phyloP scores from a whole-genome alignment of 83 land plant genomes.

The Diphasiastrum complanatum region DNA sequence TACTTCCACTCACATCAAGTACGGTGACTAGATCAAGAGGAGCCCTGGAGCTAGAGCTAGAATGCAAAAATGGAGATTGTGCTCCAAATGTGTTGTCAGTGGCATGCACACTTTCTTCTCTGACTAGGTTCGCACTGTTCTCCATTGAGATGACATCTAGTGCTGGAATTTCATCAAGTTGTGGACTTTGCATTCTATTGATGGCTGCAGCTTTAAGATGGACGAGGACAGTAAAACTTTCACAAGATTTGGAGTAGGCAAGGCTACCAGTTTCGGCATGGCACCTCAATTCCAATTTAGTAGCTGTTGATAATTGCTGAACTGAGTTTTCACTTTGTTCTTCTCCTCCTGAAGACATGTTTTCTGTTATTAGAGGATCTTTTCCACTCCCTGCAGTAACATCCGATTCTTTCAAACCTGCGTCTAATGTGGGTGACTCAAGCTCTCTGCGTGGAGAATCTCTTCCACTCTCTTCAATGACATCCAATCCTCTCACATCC shows the following conservation, averaged over 20 bases:
- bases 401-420: too few species aligned
- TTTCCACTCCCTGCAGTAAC: too few species aligned
- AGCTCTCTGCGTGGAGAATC: too few species aligned
- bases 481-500: too few species aligned
- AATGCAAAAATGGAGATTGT: not conserved
- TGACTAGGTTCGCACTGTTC: conserved; percentile 1
- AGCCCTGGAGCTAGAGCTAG: conserved; percentile 23
- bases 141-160: not conserved
- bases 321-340: not conserved
- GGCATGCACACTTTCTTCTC: not conserved
- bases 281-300: conserved; percentile 44
- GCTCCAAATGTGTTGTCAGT: conserved; percentile 9
- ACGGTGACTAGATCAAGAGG: conserved; percentile 85
- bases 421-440: too few species aligned
- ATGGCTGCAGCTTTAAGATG: conserved; percentile 56
- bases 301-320: too few species aligned
- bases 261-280: conserved; percentile 46
- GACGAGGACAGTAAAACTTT: conserved; percentile 50
- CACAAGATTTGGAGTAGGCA: conserved; percentile 26
- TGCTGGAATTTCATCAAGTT: too few species aligned
- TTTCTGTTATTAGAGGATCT: too few species aligned
- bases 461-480: too few species aligned
- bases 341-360: too few species aligned
- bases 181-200: conserved; percentile 2
- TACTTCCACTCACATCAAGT: conserved; percentile 92